Evolutionary conservation across 169 alveolate genomes (phyloP).

Genomic region (Perkinsus chesapeaki): DNA sequence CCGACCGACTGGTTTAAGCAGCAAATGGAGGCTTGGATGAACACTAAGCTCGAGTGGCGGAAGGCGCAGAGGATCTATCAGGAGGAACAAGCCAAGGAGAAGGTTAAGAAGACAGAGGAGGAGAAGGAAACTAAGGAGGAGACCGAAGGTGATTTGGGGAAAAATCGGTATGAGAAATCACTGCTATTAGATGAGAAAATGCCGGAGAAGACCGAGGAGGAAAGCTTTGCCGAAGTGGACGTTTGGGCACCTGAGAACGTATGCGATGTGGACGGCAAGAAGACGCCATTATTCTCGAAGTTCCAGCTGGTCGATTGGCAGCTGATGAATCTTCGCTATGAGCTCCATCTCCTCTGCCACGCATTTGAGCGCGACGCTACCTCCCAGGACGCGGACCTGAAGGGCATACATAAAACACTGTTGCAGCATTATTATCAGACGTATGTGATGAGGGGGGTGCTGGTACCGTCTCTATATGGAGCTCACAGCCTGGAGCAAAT

Average conservation of each 20-base stretch:
- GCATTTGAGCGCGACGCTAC: not conserved
- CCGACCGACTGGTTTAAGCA: not conserved
- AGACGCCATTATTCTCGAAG: not conserved
- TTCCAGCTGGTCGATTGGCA: not conserved
- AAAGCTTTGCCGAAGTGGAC: not conserved
- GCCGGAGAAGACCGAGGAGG: not conserved
- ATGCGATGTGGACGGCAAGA: not conserved
- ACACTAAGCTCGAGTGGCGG: not conserved
- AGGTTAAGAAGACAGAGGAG: not conserved
- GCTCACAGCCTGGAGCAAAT: not conserved
- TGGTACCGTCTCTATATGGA: not conserved
- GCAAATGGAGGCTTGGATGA: not conserved
- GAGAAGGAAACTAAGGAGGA: not conserved
- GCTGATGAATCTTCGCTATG: not conserved
- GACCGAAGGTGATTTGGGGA: not conserved
- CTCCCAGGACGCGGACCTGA: not conserved
- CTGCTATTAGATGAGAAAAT: not conserved
- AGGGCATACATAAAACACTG: not conserved
- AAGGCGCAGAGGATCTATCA: not conserved
- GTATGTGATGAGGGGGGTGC: not conserved
- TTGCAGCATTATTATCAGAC: not conserved
- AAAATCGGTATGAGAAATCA: not conserved
- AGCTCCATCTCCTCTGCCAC: not conserved
- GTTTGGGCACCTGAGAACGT: not conserved
- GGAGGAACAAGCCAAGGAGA: not conserved